A percentile compares a stretch with the other conserved stretches of the same genome.
These are phyloP conservation scores for Cyclanthera cordifolia DNA, from an alignment of 306 rosid genomes.

Conservation along the genomic window DNA sequence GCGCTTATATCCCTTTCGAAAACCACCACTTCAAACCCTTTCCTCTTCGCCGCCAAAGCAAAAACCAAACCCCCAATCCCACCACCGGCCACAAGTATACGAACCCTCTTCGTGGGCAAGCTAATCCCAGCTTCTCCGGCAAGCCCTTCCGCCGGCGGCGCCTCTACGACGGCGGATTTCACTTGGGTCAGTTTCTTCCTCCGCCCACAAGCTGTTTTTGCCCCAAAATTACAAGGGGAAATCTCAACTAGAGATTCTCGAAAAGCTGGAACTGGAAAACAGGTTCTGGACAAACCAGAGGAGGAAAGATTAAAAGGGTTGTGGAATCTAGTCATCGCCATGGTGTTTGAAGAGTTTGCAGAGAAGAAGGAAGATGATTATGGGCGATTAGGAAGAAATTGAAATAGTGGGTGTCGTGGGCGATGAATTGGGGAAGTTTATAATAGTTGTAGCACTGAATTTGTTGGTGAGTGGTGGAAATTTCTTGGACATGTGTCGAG, in stretches of 20 bases:
- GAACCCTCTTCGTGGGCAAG: slow-evolving; percentile 33
- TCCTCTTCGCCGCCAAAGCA: slow-evolving; percentile 87
- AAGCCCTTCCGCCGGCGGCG: slow-evolving; percentile 13
- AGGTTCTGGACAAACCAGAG: slow-evolving; percentile 34
- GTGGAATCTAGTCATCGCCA: slow-evolving; percentile 44
- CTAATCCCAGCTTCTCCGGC: slow-evolving; percentile 14
- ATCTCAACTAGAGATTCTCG: slow-evolving; percentile 28
- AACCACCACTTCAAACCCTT: slow-evolving; percentile 87
- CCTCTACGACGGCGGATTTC: slow-evolving; percentile 39
- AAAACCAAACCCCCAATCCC: slow-evolving; percentile 93
- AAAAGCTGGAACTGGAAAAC: slow-evolving; percentile 25
- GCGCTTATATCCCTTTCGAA: slow-evolving; percentile 96
- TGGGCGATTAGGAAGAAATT: neutral
- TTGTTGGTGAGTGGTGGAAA: neutral
- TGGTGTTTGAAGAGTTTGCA: slow-evolving; percentile 18
- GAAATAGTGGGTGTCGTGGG: neutral
- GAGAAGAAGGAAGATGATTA: neutral
- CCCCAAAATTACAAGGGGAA: slow-evolving; percentile 25
- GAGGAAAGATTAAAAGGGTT: slow-evolving; percentile 42
- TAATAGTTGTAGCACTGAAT: neutral
- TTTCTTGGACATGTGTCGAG: neutral
- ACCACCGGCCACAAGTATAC: slow-evolving; percentile 80
- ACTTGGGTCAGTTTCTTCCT: slow-evolving; percentile 26
- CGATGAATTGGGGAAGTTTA: too few species aligned
- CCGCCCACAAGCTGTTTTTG: slow-evolving; percentile 19